phyloP scores from a whole-genome alignment of 371 early-diverging fungal species.

The Apophysomyces ossiformis region DNA sequence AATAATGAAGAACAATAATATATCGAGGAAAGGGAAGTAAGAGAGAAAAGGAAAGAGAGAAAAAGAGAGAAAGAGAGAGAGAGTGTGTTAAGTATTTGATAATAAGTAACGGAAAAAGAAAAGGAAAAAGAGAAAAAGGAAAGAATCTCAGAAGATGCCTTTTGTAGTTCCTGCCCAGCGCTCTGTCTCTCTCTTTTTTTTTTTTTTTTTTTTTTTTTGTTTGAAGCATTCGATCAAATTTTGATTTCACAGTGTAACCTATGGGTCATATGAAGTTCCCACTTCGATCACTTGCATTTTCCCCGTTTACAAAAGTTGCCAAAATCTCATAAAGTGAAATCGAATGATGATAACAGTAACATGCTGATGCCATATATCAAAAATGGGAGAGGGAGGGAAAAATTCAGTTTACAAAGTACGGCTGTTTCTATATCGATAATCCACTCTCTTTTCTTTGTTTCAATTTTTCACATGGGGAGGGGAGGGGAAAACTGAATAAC shows the following conservation, averaged over 20 bases:
- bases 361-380: too few species aligned
- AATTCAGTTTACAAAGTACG: too few species aligned
- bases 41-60: not conserved
- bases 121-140: not conserved
- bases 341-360: too few species aligned
- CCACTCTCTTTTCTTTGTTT: too few species aligned
- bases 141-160: conserved; percentile 2
- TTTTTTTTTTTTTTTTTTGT: too few species aligned
- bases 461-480: not conserved
- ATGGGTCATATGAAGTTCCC: conserved; percentile 6
- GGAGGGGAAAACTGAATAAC: not conserved
- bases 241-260: not conserved
- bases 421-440: too few species aligned
- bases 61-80: not conserved
- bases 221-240: conserved; percentile 4
- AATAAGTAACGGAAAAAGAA: not conserved
- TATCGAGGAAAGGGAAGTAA: not conserved
- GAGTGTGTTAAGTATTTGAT: not conserved
- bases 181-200: too few species aligned
- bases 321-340: not conserved
- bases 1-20: not conserved
- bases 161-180: not conserved
- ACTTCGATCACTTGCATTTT: conserved; percentile 4
- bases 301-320: not conserved
- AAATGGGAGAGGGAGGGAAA: too few species aligned